Percentiles rank a stretch among this genome's conserved stretches.
Conservation (phyloP, 1,139 yeast species). For the Geotrichum citri-aurantii region DNA sequence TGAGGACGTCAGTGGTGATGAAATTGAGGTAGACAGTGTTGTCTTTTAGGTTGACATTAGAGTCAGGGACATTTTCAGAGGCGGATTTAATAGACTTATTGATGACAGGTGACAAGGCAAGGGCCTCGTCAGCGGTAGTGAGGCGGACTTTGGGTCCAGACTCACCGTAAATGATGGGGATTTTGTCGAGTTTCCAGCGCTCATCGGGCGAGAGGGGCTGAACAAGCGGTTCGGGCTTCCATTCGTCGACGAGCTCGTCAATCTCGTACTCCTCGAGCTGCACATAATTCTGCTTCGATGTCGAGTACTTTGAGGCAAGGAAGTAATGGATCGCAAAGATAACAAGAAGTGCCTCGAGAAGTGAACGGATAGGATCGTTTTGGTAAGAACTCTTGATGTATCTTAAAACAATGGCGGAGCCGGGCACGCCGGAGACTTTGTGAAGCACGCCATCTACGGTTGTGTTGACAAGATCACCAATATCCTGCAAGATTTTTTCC, state of each 20-base stretch:
- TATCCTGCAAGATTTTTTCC: slow-evolving; percentile 23
- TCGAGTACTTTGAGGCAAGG: slow-evolving; percentile 72
- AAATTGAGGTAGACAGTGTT: slow-evolving; percentile 31
- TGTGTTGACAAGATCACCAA: slow-evolving; percentile 28
- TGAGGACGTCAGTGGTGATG: slow-evolving; percentile 44
- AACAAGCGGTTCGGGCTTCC: slow-evolving; percentile 86
- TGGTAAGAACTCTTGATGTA: slow-evolving; percentile 87
- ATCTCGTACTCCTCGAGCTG: slow-evolving; percentile 61
- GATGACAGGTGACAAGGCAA: slow-evolving; percentile 17
- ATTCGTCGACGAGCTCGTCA: slow-evolving; percentile 78
- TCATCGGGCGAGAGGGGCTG: slow-evolving; percentile 49
- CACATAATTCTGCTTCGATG: slow-evolving; percentile 67
- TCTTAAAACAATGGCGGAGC: slow-evolving; percentile 67
- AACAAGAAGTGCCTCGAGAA: slow-evolving; percentile 70
- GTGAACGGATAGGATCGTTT: slow-evolving; percentile 86
- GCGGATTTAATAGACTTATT: slow-evolving; percentile 4
- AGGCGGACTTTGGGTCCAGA: slow-evolving; percentile 48
- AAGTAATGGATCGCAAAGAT: slow-evolving; percentile 85
- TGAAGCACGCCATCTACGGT: slow-evolving; percentile 25
- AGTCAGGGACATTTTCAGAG: slow-evolving; percentile 1
- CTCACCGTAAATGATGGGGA: slow-evolving; percentile 59
- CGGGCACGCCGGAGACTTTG: slow-evolving; percentile 50
- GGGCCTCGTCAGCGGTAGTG: slow-evolving; percentile 18
- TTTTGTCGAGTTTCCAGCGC: slow-evolving; percentile 53
- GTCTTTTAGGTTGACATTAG: slow-evolving; percentile 25